These are phyloP conservation scores for Phytopythium helicoides DNA, from an alignment of 352 stramenopile genomes.

Conservation along the genomic window DNA sequence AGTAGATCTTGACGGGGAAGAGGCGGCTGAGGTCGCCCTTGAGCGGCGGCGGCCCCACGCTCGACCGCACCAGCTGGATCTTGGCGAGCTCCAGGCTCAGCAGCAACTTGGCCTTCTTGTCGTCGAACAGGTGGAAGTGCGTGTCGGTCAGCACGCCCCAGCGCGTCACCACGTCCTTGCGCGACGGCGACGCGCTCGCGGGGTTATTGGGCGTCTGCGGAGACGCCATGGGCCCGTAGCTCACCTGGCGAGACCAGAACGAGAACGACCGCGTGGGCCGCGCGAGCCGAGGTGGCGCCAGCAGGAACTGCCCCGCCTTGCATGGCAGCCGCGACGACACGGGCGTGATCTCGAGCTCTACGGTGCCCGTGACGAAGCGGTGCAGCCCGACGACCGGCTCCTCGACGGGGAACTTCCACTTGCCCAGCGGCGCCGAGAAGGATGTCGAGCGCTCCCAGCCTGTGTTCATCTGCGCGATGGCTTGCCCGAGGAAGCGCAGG, in stretches of 20 bases:
- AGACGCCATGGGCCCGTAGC: constrained; percentile 31
- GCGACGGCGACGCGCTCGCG: constrained; percentile 38
- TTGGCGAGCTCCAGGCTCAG: constrained; percentile 75
- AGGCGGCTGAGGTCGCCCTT: constrained; percentile 56
- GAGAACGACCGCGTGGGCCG: constrained; percentile 47
- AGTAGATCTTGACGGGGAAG: constrained; percentile 76
- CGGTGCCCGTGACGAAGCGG: constrained; percentile 58
- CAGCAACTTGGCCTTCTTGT: constrained; percentile 69
- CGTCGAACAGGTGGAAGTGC: constrained; percentile 72
- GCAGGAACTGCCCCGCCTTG: constrained; percentile 76
- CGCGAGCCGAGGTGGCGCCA: constrained; percentile 45
- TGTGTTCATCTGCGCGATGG: constrained; percentile 48
- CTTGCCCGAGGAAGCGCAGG: constrained; percentile 67
- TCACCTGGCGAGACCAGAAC: constrained; percentile 60
- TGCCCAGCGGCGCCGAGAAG: constrained; percentile 44
- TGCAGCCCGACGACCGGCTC: constrained; percentile 64
- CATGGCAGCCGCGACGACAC: constrained; percentile 57
- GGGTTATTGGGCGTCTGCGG: constrained; percentile 39
- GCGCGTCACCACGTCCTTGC: constrained; percentile 60
- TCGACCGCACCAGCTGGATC: constrained; percentile 72
- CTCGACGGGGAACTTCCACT: constrained; percentile 82
- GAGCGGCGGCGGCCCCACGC: constrained; percentile 16
- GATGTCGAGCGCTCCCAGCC: constrained; percentile 56
- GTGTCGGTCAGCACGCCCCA: constrained; percentile 85
- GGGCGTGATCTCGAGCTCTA: constrained; percentile 56